These are phyloP conservation scores for Kodamaea suecica DNA, from an alignment of 1,139 yeast genomes.

Conservation along the genomic window DNA sequence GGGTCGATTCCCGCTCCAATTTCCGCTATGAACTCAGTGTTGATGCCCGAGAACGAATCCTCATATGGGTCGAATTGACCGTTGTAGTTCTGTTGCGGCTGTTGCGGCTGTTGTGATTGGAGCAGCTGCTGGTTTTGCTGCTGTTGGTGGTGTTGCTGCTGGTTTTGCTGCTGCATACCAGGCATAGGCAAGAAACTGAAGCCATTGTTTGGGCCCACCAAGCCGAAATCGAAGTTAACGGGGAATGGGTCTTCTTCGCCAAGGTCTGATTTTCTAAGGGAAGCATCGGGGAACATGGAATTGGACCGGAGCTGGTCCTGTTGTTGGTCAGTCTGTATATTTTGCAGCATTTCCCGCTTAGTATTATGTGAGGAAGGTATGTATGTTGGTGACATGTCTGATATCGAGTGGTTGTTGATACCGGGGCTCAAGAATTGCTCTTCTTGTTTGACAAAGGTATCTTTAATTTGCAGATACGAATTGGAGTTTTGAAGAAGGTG, in stretches of 20 bases:
- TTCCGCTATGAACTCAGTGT: slow-evolving; percentile 2
- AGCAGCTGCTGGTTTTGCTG: neutral
- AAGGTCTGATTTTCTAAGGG: neutral
- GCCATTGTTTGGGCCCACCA: slow-evolving; percentile 13
- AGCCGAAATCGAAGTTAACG: slow-evolving; percentile 33
- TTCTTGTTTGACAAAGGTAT: slow-evolving; percentile 5
- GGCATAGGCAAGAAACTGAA: slow-evolving; percentile 3
- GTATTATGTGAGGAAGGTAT: slow-evolving; percentile 1
- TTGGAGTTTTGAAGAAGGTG: neutral
- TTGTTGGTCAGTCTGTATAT: no score
- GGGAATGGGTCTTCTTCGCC: slow-evolving; percentile 17
- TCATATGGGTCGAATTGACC: neutral
- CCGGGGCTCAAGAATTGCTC: slow-evolving; percentile 4
- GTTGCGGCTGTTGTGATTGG: neutral
- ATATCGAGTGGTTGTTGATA: neutral
- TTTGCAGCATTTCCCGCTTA: no score
- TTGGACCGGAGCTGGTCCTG: no score
- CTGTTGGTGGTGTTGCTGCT: slow-evolving; percentile 2
- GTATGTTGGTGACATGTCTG: slow-evolving; percentile 1
- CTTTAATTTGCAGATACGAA: neutral
- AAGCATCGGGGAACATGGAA: no score
- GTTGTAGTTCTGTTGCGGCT: neutral
- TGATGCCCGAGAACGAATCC: slow-evolving; percentile 1
- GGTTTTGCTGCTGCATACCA: slow-evolving; percentile 3
- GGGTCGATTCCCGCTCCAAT: slow-evolving; percentile 1